A percentile compares a stretch with the other conserved stretches of the same genome.
Conservation (phyloP, 495 filamentous ascomycete species). For the Astrothelium macrocarpum region DNA sequence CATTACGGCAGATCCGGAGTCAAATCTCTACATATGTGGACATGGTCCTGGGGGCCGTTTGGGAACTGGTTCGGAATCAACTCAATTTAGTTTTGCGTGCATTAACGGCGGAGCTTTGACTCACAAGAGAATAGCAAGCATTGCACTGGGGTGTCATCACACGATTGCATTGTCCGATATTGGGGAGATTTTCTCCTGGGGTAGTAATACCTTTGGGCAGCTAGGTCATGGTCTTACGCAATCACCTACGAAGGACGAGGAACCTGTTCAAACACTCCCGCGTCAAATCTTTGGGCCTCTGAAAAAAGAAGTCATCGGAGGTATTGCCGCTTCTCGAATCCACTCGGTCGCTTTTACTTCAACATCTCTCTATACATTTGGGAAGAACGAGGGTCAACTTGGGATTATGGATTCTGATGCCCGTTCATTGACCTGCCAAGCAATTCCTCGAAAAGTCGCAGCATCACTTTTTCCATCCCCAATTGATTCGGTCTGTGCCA, state of each 20-base stretch:
- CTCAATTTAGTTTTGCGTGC: conserved; percentile 72
- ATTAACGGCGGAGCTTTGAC: conserved; percentile 62
- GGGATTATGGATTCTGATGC: conserved; percentile 93
- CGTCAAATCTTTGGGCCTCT: conserved; percentile 85
- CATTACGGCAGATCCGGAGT: conserved; percentile 78
- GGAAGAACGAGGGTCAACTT: conserved; percentile 90
- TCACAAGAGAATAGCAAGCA: conserved; percentile 57
- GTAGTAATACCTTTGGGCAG: conserved; percentile 77
- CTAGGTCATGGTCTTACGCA: conserved; percentile 65
- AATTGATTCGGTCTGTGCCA: conserved; percentile 74
- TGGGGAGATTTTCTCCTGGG: conserved; percentile 88
- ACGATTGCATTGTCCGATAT: conserved; percentile 70
- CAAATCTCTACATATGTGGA: conserved; percentile 88
- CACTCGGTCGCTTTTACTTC: conserved; percentile 84
- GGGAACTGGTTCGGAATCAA: conserved; percentile 81
- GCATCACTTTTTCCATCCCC: conserved; percentile 71
- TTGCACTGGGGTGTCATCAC: conserved; percentile 86
- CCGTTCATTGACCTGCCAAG: conserved; percentile 72
- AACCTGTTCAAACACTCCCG: conserved; percentile 68
- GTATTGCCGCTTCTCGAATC: conserved; percentile 80
- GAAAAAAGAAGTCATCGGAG: conserved; percentile 73
- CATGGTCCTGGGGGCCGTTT: conserved; percentile 85
- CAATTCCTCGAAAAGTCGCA: conserved; percentile 73
- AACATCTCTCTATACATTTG: conserved; percentile 81
- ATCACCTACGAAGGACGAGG: conserved; percentile 51